Evolutionary conservation across 2,329 filamentous ascomycete genomes (phyloP), one percentile per base, ranked within the genome.

Genomic region (Geosmithia morbida): DNA sequence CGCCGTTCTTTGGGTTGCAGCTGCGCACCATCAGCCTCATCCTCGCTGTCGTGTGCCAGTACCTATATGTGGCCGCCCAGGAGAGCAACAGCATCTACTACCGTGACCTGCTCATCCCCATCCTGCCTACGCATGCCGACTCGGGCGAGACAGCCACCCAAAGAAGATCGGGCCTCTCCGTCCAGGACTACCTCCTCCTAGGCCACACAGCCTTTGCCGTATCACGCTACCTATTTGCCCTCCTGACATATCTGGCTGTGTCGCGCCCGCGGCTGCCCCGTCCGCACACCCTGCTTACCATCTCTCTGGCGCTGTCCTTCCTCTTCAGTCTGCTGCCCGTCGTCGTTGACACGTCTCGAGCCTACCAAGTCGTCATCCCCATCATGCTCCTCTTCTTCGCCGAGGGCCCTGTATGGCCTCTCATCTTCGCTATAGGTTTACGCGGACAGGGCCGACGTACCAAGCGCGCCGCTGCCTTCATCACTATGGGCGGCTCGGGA

Each of bases 391-490:
- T 85, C 52, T 81, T 87, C 53, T 87, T 94, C 62, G 87, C 85
- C 57, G 86, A 90, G 61, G 85, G 82, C 0, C 86, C 87, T 46
- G 77, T 87, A 54, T 94, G 86, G 70, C 87, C 88, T 0, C 79
- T 89, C 2, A 81, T 92, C 50, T 87, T 88, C 54, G 80, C 85
- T 3, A 73, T 92, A 13, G 85, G 83, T 2, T 80, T 94, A 50
- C 77, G 86, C 2, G 87, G 87, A 1, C 76, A 94, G 45, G 87
- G 87, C 0, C 74, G 77, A n/a, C 75, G 86, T 53, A 88, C 84
- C 3, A 94, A 94, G 65, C 75, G 82, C 44, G 86, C 83, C 0
- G 82, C 83, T 0, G 83, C 83, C 1, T 85, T 79, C 61, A 81
- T 94, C 52, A 85, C 89, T 2, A 86, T 82, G 59, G 84, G 81